Evolutionary conservation across 1,284 basidiomycete genomes (phyloP).

Genomic region (Bondarzewia mesenterica): DNA sequence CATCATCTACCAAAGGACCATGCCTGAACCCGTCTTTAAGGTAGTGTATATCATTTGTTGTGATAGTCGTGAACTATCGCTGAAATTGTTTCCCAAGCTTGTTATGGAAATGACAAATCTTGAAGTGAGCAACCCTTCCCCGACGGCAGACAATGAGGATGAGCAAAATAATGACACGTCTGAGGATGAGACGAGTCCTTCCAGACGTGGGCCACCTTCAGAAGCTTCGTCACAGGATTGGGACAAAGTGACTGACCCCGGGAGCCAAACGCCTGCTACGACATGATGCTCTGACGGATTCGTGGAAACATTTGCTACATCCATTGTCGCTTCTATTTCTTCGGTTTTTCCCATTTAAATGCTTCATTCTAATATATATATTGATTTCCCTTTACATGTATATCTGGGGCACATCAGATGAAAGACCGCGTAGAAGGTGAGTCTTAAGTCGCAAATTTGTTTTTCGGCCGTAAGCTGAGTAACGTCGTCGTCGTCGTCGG

Average conservation of each 20-base stretch:
- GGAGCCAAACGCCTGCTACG: constrained; percentile 40
- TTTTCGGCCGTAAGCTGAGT: constrained; percentile 9
- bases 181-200: constrained; percentile 48
- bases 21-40: constrained; percentile 82
- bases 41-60: constrained; percentile 28
- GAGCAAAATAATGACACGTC: constrained; percentile 31
- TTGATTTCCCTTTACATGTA: constrained; percentile 23
- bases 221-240: constrained; percentile 81
- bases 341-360: constrained; percentile 16
- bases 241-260: constrained; percentile 74
- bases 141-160: constrained; percentile 26
- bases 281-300: constrained; percentile 20
- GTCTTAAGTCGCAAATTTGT: constrained; percentile 25
- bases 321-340: constrained; percentile 12
- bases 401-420: constrained; percentile 38
- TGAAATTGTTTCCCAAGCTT: constrained; percentile 35
- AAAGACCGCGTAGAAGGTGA: constrained; percentile 68
- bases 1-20: constrained; percentile 89
- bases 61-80: constrained; percentile 1
- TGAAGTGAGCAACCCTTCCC: constrained; percentile 72
- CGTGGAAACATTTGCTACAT: constrained; percentile 9
- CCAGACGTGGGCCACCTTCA: constrained; percentile 60
- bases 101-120: constrained; percentile 84
- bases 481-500: constrained; percentile 13
- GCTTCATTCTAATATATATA: constrained; percentile 58